Percentiles rank a stretch among this genome's conserved stretches.
These are phyloP conservation scores for Auricularia sp. DNA, from an alignment of 768 basidiomycete species.

Conservation along the genomic window DNA sequence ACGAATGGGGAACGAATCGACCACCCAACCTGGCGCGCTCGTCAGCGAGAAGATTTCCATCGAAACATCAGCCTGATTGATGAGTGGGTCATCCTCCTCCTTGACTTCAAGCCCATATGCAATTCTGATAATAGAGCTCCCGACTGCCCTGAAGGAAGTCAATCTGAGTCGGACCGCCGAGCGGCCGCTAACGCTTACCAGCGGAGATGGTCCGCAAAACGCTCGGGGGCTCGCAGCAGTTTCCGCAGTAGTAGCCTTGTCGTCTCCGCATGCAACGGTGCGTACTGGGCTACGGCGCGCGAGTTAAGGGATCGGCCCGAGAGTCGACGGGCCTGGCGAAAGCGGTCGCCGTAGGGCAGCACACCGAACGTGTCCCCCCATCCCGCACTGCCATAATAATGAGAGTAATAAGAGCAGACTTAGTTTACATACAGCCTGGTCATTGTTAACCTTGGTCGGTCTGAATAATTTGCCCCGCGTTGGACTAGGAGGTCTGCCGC, in stretches of 20 bases:
- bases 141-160: neutral
- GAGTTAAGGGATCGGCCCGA: neutral
- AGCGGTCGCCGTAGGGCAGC: neutral
- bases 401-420: neutral
- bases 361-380: neutral
- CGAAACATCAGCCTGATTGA: constrained; percentile 5
- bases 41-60: constrained; percentile 1
- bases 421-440: neutral
- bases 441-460: neutral
- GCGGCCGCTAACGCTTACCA: neutral
- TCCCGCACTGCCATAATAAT: neutral
- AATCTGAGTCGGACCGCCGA: neutral
- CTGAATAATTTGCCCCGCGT: neutral
- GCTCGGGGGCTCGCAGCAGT: neutral
- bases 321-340: neutral
- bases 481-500: neutral
- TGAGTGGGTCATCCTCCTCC: constrained; percentile 10
- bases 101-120: constrained; percentile 16
- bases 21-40: constrained; percentile 2
- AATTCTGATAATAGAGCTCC: constrained; percentile 11
- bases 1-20: constrained; percentile 3
- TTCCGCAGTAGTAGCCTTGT: neutral
- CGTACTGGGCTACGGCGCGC: neutral
- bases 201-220: neutral
- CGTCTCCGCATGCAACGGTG: neutral